These are phyloP conservation scores for Talaromyces sp. DNA, from an alignment of 2,329 filamentous ascomycete genomes.

Conservation along the genomic window DNA sequence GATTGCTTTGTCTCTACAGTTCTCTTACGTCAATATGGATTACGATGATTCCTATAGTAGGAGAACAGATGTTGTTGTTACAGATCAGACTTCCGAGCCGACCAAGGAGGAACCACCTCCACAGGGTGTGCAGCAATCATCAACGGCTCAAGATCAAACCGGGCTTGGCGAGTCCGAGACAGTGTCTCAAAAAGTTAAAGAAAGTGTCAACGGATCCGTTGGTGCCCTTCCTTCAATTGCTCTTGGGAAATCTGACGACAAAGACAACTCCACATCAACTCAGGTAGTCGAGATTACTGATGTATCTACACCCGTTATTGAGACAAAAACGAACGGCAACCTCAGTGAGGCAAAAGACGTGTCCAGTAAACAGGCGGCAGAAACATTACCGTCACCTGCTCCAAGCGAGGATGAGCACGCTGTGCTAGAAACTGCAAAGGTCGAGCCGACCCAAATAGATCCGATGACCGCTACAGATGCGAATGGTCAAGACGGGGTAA, in stretches of 20 bases:
- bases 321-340: background rate
- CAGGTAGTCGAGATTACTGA: background rate
- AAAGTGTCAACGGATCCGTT: background rate
- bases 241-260: background rate
- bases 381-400: background rate
- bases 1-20: constrained; percentile 7
- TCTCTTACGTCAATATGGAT: background rate
- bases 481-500: background rate
- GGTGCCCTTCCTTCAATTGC: background rate
- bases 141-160: background rate
- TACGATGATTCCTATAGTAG: background rate
- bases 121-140: background rate
- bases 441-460: background rate
- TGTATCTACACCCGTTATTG: too few species aligned
- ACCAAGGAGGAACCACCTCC: background rate
- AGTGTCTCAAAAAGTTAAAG: background rate
- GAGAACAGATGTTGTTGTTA: background rate
- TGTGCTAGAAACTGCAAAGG: background rate
- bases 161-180: background rate
- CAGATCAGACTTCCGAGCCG: background rate
- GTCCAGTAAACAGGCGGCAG: background rate
- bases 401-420: background rate
- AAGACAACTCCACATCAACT: background rate
- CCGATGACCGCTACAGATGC: background rate
- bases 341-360: background rate